phyloP scores from a whole-genome alignment of 768 basidiomycete species.

The Pholiota molesta region DNA sequence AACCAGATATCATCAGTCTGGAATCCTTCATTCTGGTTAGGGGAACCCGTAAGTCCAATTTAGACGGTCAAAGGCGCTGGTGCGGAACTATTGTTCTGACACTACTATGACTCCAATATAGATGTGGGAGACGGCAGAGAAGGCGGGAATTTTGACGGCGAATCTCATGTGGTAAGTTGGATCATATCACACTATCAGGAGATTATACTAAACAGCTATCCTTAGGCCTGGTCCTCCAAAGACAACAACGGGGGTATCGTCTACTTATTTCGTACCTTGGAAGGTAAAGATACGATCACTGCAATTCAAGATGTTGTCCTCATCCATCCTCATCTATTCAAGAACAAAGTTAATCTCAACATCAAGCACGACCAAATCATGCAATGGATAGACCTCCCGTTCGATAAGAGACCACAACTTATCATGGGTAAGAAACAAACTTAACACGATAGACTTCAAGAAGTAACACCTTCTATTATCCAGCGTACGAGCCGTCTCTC shows the following conservation, averaged over 20 bases:
- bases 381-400: conserved; percentile 80
- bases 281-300: conserved; percentile 41
- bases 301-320: neutral
- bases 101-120: conserved; percentile 28
- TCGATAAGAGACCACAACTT: conserved; percentile 73
- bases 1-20: conserved; percentile 62
- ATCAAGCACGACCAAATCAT: conserved; percentile 80
- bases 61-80: neutral
- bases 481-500: conserved; percentile 83
- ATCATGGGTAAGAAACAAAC: conserved; percentile 60
- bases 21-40: conserved; percentile 82
- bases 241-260: conserved; percentile 62
- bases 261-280: conserved; percentile 84
- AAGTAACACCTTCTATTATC: neutral
- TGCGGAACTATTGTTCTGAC: neutral
- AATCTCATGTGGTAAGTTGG: conserved; percentile 87
- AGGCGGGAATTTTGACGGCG: conserved; percentile 73
- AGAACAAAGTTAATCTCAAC: conserved; percentile 65
- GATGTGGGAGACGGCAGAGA: conserved; percentile 91
- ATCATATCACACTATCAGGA: neutral
- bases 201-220: neutral
- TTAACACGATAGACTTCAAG: conserved; percentile 7
- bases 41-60: conserved; percentile 69
- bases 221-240: conserved; percentile 81
- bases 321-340: conserved; percentile 3